Base-by-base conservation (phyloP, 2,329 filamentous ascomycete genomes). In the Dendrostoma leiphaemia region DNA sequence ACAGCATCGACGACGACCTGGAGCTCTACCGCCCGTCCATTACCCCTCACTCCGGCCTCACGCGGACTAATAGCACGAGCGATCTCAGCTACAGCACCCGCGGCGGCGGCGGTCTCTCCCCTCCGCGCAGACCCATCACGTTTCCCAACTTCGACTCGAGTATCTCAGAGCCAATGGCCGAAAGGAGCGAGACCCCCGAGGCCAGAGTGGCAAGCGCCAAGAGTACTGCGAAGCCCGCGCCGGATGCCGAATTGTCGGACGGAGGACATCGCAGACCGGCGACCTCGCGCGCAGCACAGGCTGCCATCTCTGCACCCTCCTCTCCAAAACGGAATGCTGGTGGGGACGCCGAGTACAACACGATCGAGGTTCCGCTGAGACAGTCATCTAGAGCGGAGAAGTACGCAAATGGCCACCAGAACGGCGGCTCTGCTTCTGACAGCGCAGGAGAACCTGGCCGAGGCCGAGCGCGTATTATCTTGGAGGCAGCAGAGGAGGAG, bases 31-130 rank as follows among this genome's bases (percentile, higher is more conserved):
- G n/a, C n/a, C n/a, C n/a, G n/a, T n/a, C 53, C 2, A 24, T 26
- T 21, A 43, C 53, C 10, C 29, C 51, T n/a, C 37, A 19, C 41
- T 40, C 48, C 12, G 35, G 29, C 34, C 3, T 41, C 9, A 49
- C 53, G 3, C 28, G 43, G 26, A 19, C 53, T 41, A 45, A 46
- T 37, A 47, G 41, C 48, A 32, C 29, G 26, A 55, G 53, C 48
- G 48, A 40, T 6, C 26, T 29, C 12, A 55, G 53, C 53, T 48
- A 47, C n/a, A n/a, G n/a, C 32, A 45, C 48, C 13, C 41, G 49
- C 21, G 24, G 35, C n/a, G 34, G 28, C n/a, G 53, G 53, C 13
- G 53, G 53, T 6, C 48, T 55, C 9, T 55, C 53, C 10, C 53
- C 53, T 12, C 50, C 53, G 38, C 46, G 46, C 34, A 46, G 53